Percentiles rank a stretch among this genome's conserved stretches.
These are phyloP conservation scores for Zea luxurians DNA, from an alignment of 176 grass and related monocot genomes.

Conservation along the genomic window DNA sequence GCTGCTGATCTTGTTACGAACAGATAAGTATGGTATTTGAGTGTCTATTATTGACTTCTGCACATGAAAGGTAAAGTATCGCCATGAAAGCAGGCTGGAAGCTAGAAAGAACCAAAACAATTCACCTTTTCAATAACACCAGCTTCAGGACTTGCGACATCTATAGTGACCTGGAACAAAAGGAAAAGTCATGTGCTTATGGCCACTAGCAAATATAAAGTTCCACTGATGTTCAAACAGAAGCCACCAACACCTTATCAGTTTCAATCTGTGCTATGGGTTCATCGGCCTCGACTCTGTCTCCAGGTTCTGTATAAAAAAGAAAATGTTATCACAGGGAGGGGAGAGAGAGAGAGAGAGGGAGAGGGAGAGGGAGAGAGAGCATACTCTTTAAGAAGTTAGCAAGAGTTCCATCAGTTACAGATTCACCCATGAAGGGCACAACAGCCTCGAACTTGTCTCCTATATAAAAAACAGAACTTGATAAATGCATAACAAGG, in stretches of 20 bases:
- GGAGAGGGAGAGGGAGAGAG: not conserved
- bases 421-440: slow-evolving; percentile 99
- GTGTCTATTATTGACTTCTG: not conserved
- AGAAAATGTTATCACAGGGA: slow-evolving; percentile 11
- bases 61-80: not conserved
- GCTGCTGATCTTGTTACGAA: not conserved
- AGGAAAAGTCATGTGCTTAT: not conserved
- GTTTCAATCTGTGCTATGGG: slow-evolving; percentile 98
- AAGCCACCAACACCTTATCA: slow-evolving; percentile 61
- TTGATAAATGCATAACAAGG: slow-evolving; percentile 10
- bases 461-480: slow-evolving; percentile 46
- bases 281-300: slow-evolving; percentile 84
- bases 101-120: not conserved
- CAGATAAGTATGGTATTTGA: not conserved
- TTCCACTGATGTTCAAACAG: slow-evolving; percentile 1
- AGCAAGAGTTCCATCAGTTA: slow-evolving; percentile 96
- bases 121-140: slow-evolving; percentile 88
- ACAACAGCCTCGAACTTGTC: slow-evolving; percentile 82
- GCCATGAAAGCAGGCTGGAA: slow-evolving; percentile 17
- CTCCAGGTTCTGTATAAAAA: slow-evolving; percentile 71
- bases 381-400: slow-evolving; percentile 88
- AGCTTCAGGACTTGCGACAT: slow-evolving; percentile 80
- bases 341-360: not conserved
- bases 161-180: slow-evolving; percentile 85
- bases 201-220: not conserved